Percentiles rank a stretch among this genome's conserved stretches.
Conservation (phyloP, 441 rosid genomes). For the Omphalea diandra region DNA sequence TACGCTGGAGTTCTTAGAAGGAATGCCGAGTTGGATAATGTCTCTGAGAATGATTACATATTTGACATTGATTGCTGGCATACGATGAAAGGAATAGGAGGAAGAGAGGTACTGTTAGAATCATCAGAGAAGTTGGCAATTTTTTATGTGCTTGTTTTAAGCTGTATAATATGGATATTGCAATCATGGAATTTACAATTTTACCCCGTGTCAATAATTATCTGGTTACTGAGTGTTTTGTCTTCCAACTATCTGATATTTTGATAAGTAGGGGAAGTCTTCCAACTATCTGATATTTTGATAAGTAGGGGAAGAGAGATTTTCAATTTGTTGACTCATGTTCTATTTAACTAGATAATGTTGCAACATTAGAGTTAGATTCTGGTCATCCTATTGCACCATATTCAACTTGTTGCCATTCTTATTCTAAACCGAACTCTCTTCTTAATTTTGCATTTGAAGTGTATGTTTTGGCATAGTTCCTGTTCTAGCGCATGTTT, state of each 20-base stretch:
- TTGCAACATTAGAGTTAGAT: not conserved
- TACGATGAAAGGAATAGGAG: constrained; percentile 49
- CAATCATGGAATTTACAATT: not conserved
- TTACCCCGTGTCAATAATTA: not conserved
- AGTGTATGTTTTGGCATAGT: not conserved
- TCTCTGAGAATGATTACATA: constrained; percentile 45
- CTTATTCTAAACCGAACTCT: not conserved
- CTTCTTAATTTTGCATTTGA: not conserved
- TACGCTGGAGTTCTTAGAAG: constrained; percentile 44
- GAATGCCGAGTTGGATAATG: constrained; percentile 38
- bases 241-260: too few relatives aligned
- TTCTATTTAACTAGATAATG: not conserved
- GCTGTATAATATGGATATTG: not conserved
- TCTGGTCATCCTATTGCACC: not conserved
- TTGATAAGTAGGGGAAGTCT: too few relatives aligned
- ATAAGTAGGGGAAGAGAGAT: not conserved
- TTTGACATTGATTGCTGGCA: constrained; percentile 62
- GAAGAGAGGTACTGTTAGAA: constrained; percentile 45
- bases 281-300: too few relatives aligned
- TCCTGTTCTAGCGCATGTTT: not conserved
- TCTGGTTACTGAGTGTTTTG: too few relatives aligned
- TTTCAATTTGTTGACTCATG: not conserved
- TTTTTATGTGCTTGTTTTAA: not conserved
- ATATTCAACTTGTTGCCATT: not conserved
- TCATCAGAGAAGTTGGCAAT: not conserved